A percentile compares a stretch with the other conserved stretches of the same genome.
Evolutionary conservation across 208 protist genomes (phyloP).

Genomic region (Wallacemonas sp.): DNA sequence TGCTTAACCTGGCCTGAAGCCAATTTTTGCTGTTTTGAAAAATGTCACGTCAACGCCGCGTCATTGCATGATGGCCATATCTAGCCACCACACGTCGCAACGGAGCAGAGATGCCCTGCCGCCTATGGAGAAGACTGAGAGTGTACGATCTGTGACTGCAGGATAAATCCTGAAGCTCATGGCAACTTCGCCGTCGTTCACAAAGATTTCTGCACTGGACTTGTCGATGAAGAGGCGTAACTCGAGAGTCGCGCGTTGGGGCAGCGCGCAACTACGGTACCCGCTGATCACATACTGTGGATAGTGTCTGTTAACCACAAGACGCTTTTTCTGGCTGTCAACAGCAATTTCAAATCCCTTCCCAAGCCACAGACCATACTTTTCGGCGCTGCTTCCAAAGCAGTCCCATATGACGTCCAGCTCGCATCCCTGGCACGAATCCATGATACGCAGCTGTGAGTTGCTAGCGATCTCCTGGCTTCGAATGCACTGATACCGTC

Average conservation of each 20-base stretch:
- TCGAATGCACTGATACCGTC: conserved; percentile 24
- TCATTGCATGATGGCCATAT: conserved; percentile 43
- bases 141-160: conserved; percentile 13
- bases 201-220: conserved; percentile 60
- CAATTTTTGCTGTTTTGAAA: too few species aligned
- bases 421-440: conserved; percentile 39
- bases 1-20: too few species aligned
- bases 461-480: conserved; percentile 27
- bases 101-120: conserved; percentile 30
- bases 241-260: conserved; percentile 13
- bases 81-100: conserved; percentile 43
- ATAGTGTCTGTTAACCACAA: conserved; percentile 59
- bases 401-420: conserved; percentile 33
- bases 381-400: conserved; percentile 38
- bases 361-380: conserved; percentile 65
- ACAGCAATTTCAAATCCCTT: conserved; percentile 45
- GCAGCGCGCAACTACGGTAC: conserved; percentile 45
- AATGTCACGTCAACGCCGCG: too few species aligned
- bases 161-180: conserved; percentile 56
- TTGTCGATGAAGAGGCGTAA: conserved; percentile 53
- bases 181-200: conserved; percentile 44
- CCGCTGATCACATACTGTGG: conserved; percentile 48
- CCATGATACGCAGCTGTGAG: conserved; percentile 25
- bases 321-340: conserved; percentile 28
- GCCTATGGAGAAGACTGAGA: conserved; percentile 39